A percentile compares a stretch with the other conserved stretches of the same genome.
Evolutionary conservation across 2,329 filamentous ascomycete species (phyloP).

Genomic region (Paraphoma sp.): DNA sequence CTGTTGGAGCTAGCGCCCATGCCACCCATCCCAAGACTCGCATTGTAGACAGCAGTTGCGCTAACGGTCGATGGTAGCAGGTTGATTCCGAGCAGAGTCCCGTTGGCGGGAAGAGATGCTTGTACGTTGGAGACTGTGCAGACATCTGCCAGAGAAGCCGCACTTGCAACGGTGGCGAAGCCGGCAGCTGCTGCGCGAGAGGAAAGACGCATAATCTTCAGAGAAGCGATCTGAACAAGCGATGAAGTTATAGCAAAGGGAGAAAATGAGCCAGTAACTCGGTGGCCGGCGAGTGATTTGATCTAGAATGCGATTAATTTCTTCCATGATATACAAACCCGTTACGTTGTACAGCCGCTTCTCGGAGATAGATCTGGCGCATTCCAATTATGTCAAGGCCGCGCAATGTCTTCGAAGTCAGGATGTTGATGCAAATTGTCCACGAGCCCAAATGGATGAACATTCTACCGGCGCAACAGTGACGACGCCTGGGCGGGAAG

Average conservation of each 20-base stretch:
- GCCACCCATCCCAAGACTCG: slow-evolving; percentile 34
- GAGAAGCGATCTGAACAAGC: background rate
- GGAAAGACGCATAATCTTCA: slow-evolving; percentile 11
- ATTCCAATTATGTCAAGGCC: background rate
- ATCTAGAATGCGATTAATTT: background rate
- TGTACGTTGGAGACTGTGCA: slow-evolving; percentile 26
- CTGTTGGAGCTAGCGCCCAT: slow-evolving; percentile 1
- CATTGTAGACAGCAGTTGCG: slow-evolving; percentile 42
- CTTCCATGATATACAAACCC: background rate
- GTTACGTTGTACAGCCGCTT: background rate
- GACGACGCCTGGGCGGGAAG: background rate
- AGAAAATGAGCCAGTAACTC: background rate
- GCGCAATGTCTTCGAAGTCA: background rate
- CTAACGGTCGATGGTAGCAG: slow-evolving; percentile 49
- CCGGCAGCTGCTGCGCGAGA: slow-evolving; percentile 5
- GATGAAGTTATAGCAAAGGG: too few species aligned
- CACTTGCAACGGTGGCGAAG: slow-evolving; percentile 7
- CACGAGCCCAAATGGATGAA: background rate
- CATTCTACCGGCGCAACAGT: background rate
- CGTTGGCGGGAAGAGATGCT: slow-evolving; percentile 21
- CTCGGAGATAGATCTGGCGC: background rate
- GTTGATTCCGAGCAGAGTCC: slow-evolving; percentile 39
- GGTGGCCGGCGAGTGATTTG: background rate
- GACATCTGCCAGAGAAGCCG: slow-evolving; percentile 5
- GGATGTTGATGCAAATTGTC: background rate